A percentile compares a stretch with the other conserved stretches of the same genome.
Conservation (phyloP, 768 basidiomycete genomes). For the Suillus ampliporus region DNA sequence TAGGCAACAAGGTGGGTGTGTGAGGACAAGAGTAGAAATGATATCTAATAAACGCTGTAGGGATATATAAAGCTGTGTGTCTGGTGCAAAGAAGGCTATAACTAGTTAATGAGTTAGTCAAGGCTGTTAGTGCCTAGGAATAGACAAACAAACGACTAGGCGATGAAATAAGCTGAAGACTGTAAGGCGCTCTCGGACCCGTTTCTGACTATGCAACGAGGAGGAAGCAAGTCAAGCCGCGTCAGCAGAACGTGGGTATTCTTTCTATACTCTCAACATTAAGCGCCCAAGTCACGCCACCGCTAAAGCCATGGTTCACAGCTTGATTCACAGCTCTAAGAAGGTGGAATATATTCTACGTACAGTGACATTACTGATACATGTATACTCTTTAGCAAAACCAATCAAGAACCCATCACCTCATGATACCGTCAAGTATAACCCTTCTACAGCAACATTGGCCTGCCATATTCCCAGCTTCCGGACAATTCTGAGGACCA, state of each 20-base stretch:
- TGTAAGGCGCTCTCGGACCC: not conserved
- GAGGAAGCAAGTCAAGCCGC: slow-evolving; percentile 44
- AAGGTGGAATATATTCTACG: not conserved
- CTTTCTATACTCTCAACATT: slow-evolving; percentile 25
- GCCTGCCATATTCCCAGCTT: slow-evolving; percentile 83
- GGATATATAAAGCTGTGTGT: slow-evolving; percentile 35
- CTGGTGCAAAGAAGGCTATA: slow-evolving; percentile 11
- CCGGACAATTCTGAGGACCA: slow-evolving; percentile 66
- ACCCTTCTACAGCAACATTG: slow-evolving; percentile 78
- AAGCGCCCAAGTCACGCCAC: slow-evolving; percentile 37
- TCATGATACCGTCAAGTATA: slow-evolving; percentile 48
- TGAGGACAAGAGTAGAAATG: slow-evolving; percentile 17
- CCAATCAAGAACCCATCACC: not conserved
- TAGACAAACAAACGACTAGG: not conserved
- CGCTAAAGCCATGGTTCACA: slow-evolving; percentile 18
- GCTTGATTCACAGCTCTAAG: not conserved
- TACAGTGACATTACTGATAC: slow-evolving; percentile 1
- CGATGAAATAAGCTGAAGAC: not conserved
- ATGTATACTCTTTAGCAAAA: not conserved
- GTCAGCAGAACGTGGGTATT: slow-evolving; percentile 37
- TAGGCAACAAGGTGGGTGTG: slow-evolving; percentile 30
- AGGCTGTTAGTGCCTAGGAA: not conserved
- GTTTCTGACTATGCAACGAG: slow-evolving; percentile 14
- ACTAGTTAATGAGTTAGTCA: not conserved
- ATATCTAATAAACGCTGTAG: slow-evolving; percentile 17